Conservation (phyloP, 805 yeast species). For the Saccharomycopsis selenospora region DNA sequence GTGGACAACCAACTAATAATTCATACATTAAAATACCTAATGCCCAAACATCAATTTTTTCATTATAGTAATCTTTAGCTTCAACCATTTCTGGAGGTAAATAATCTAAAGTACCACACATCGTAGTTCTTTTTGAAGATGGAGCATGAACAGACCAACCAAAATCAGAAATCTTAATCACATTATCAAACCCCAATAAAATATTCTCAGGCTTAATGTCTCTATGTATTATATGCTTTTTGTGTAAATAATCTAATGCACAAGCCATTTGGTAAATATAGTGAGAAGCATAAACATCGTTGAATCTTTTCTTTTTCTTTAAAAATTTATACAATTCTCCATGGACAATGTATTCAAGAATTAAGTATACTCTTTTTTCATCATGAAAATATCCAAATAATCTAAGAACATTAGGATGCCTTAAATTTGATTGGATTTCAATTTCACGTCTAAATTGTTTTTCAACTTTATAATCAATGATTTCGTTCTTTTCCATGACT, state of each 20-base stretch:
- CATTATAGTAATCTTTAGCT: conserved; percentile 60
- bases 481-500: conserved; percentile 78
- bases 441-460: conserved; percentile 84
- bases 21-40: conserved; percentile 82
- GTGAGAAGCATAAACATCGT: conserved; percentile 64
- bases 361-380: conserved; percentile 65
- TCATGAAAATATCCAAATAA: conserved; percentile 84
- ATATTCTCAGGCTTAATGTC: conserved; percentile 94
- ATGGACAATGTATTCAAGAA: conserved; percentile 75
- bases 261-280: conserved; percentile 77
- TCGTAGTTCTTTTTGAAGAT: conserved; percentile 55
- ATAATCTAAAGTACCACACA: conserved; percentile 93
- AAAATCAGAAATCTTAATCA: conserved; percentile 80
- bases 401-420: conserved; percentile 71
- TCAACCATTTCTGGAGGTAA: conserved; percentile 93
- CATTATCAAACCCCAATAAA: conserved; percentile 64
- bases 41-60: conserved; percentile 84
- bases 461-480: conserved; percentile 67
- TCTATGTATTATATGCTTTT: conserved; percentile 74
- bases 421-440: conserved; percentile 74
- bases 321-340: conserved; percentile 82
- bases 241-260: conserved; percentile 71
- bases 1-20: conserved; percentile 79
- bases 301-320: conserved; percentile 56
- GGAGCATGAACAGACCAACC: conserved; percentile 88